These are phyloP conservation scores for Alternaria metachromatica DNA, from an alignment of 2,329 filamentous ascomycete genomes.

Conservation along the genomic window DNA sequence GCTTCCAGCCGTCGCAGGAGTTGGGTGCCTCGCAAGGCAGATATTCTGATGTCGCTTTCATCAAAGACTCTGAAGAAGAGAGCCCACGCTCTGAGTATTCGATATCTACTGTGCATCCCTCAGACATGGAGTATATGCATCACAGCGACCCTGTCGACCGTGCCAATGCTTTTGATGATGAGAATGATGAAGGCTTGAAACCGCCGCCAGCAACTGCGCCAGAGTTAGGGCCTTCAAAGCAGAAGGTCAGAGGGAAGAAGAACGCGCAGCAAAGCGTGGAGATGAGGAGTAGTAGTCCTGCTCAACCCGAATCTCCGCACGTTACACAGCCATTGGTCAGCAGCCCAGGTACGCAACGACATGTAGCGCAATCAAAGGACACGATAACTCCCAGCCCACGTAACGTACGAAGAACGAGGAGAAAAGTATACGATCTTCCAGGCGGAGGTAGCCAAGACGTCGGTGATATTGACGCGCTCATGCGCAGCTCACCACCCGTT, in stretches of 20 bases:
- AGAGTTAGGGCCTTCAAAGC: constrained; percentile 1
- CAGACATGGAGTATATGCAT: constrained; percentile 19
- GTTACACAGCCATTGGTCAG: neutral
- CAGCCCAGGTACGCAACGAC: constrained; percentile 12
- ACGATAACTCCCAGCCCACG: constrained; percentile 15
- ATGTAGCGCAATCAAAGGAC: constrained; percentile 10
- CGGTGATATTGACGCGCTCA: constrained; percentile 4
- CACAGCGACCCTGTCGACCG: constrained; percentile 18
- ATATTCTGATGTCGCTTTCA: constrained; percentile 29
- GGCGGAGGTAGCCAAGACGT: constrained; percentile 13
- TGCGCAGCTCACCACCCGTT: constrained; percentile 19
- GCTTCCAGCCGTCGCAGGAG: constrained; percentile 34
- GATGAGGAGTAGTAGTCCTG: constrained; percentile 7
- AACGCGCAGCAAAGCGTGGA: neutral
- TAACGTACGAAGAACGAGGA: constrained; percentile 20
- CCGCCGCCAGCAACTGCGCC: constrained; percentile 11
- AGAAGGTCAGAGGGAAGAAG: constrained; percentile 4
- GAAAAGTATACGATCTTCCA: constrained; percentile 17
- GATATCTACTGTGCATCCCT: constrained; percentile 32
- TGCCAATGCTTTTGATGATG: neutral
- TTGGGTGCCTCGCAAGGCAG: constrained; percentile 28
- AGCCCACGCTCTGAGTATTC: constrained; percentile 38
- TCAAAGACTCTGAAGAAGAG: constrained; percentile 44
- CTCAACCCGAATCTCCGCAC: constrained; percentile 3
- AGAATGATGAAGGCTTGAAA: constrained; percentile 3